A percentile compares a stretch with the other conserved stretches of the same genome.
These are phyloP conservation scores for Tetrahymena borealis DNA, from an alignment of 73 alveolate species.

Conservation along the genomic window DNA sequence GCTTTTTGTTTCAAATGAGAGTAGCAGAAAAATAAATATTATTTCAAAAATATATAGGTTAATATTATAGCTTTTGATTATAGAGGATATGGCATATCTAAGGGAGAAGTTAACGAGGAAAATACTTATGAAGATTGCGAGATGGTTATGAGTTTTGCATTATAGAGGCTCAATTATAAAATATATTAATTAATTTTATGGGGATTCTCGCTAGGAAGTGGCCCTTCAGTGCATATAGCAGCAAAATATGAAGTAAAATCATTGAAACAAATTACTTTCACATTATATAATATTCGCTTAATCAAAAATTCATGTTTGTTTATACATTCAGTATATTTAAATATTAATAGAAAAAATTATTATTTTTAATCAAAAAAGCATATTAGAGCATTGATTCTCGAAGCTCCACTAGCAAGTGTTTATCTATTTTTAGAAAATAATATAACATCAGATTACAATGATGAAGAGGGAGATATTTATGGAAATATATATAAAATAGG, in stretches of 20 bases:
- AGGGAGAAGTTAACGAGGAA: neutral
- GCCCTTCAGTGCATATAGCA: neutral
- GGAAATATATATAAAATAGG: neutral
- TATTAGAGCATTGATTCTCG: neutral
- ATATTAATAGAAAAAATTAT: neutral
- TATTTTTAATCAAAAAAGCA: neutral
- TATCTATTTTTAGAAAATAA: neutral
- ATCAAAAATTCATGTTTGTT: no score
- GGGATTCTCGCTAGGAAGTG: neutral
- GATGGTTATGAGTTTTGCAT: neutral
- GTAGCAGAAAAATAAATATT: neutral
- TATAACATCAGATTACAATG: neutral
- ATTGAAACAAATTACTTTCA: neutral
- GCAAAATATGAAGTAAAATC: neutral
- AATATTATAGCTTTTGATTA: neutral
- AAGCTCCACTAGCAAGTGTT: neutral
- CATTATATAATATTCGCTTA: neutral
- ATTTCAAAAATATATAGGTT: neutral
- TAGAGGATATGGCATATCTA: neutral
- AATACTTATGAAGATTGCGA: neutral
- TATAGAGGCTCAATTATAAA: neutral
- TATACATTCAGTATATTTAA: no score
- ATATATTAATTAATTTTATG: neutral
- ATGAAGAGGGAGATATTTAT: neutral
- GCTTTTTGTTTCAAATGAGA: neutral